These are phyloP conservation scores for Exophiala oligosperma DNA, from an alignment of 2,329 filamentous ascomycete species.

Conservation along the genomic window DNA sequence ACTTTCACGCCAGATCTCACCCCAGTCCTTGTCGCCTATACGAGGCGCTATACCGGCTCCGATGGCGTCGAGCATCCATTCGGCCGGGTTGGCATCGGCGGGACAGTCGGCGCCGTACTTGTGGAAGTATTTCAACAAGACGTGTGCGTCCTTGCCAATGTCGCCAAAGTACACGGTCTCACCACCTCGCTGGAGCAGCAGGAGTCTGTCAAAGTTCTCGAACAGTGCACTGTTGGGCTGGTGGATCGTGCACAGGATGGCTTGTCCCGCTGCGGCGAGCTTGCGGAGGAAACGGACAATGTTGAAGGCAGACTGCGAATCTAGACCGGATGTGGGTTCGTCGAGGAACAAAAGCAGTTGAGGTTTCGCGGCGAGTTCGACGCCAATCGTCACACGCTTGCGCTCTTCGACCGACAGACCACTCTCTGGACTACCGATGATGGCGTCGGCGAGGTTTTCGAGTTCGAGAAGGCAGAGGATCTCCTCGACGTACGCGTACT, in stretches of 20 bases:
- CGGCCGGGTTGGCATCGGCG: constrained; percentile 54
- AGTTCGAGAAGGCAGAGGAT: constrained; percentile 65
- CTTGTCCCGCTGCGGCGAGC: constrained; percentile 72
- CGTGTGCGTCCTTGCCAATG: constrained; percentile 71
- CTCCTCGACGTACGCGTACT: constrained; percentile 66
- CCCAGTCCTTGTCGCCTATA: constrained; percentile 75
- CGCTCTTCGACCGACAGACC: constrained; percentile 58
- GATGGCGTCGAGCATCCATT: constrained; percentile 58
- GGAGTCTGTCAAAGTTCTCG: constrained; percentile 80
- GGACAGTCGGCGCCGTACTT: constrained; percentile 57
- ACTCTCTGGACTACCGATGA: constrained; percentile 61
- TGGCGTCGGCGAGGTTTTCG: constrained; percentile 65
- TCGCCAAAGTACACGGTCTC: constrained; percentile 84
- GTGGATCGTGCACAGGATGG: constrained; percentile 88
- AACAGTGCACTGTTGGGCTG: constrained; percentile 85
- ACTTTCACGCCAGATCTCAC: constrained; percentile 73
- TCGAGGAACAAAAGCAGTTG: constrained; percentile 62
- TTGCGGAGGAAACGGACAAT: constrained; percentile 63
- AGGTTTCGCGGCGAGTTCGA: constrained; percentile 63
- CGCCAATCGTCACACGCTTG: constrained; percentile 58
- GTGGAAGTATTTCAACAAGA: constrained; percentile 64
- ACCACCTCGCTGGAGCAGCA: constrained; percentile 76
- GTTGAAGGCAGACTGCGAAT: constrained; percentile 68
- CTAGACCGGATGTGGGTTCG: constrained; percentile 65
- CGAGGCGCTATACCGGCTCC: constrained; percentile 72